A percentile compares a stretch with the other conserved stretches of the same genome.
Conservation (phyloP, 73 alveolate genomes). For the Halteria grandinella region DNA sequence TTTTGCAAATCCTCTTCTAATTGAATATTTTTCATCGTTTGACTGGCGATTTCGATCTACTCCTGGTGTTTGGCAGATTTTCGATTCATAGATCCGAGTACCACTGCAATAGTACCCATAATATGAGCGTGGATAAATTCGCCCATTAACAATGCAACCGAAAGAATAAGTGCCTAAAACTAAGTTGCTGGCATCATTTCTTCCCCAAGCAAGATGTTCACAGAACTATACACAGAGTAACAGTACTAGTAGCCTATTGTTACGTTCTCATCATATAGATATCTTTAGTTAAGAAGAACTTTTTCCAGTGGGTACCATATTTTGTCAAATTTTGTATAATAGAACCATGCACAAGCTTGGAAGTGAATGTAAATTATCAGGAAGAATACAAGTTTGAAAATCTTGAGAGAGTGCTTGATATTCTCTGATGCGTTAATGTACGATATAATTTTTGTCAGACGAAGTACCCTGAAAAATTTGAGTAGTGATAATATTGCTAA, state of each 20-base stretch:
- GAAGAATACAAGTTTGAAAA: slow-evolving; percentile 55
- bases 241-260: slow-evolving; percentile 26
- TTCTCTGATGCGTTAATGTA: slow-evolving; percentile 59
- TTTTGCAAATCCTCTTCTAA: slow-evolving; percentile 45
- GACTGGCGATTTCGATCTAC: slow-evolving; percentile 58
- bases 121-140: slow-evolving; percentile 68
- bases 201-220: slow-evolving; percentile 65
- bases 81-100: slow-evolving; percentile 60
- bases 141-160: slow-evolving; percentile 52
- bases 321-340: slow-evolving; percentile 15
- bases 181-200: slow-evolving; percentile 51
- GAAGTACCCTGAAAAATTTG: slow-evolving; percentile 54
- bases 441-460: slow-evolving; percentile 70
- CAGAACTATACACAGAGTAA: slow-evolving; percentile 56
- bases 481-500: slow-evolving; percentile 55
- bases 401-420: slow-evolving; percentile 50
- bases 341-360: slow-evolving; percentile 75
- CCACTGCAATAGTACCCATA: slow-evolving; percentile 74
- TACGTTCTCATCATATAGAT: slow-evolving; percentile 8
- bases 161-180: slow-evolving; percentile 8
- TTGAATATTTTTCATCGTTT: slow-evolving; percentile 60
- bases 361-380: slow-evolving; percentile 64
- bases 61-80: slow-evolving; percentile 52
- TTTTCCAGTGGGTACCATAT: slow-evolving; percentile 68
- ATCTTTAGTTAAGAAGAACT: slow-evolving; percentile 11